Evolutionary conservation across 2,329 filamentous ascomycete genomes (phyloP).

Genomic region (Berkeleyomyces rouxiae): DNA sequence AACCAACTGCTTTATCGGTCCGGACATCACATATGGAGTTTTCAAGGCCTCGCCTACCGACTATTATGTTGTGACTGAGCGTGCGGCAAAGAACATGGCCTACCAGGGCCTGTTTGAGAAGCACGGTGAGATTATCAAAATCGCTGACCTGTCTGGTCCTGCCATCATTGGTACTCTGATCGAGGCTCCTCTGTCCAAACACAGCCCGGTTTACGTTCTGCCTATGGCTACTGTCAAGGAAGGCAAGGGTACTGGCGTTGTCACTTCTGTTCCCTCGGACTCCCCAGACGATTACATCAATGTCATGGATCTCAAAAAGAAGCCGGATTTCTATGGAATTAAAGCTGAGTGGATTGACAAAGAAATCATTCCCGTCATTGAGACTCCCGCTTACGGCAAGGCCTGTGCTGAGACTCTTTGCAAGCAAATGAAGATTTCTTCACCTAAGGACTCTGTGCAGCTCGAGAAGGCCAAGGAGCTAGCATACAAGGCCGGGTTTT

Average conservation of each 20-base stretch:
- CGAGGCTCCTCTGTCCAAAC: constrained; percentile 72
- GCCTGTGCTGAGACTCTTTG: constrained; percentile 69
- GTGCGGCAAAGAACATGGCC: constrained; percentile 88
- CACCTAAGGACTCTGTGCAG: constrained; percentile 80
- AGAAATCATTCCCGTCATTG: constrained; percentile 76
- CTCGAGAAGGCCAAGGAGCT: constrained; percentile 88
- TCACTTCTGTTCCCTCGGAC: constrained; percentile 90
- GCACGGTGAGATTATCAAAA: constrained; percentile 58
- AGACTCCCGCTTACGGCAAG: constrained; percentile 76
- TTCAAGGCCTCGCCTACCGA: constrained; percentile 65
- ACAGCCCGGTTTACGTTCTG: constrained; percentile 71
- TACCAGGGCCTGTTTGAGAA: constrained; percentile 75
- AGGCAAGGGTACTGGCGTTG: constrained; percentile 90
- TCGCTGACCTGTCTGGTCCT: constrained; percentile 58
- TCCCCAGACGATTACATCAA: constrained; percentile 89
- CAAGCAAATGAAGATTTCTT: constrained; percentile 89
- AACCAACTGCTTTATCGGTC: constrained; percentile 87
- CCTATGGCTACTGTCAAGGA: constrained; percentile 91
- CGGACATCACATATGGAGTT: constrained; percentile 75
- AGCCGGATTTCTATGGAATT: constrained; percentile 90
- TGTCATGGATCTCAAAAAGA: constrained; percentile 74
- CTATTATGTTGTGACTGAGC: constrained; percentile 69
- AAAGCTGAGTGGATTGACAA: constrained; percentile 91
- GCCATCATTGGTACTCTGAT: constrained; percentile 79
- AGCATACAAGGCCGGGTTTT: constrained; percentile 94